Base-by-base conservation (phyloP, 768 basidiomycete species). In the Auricularia heimuer region DNA sequence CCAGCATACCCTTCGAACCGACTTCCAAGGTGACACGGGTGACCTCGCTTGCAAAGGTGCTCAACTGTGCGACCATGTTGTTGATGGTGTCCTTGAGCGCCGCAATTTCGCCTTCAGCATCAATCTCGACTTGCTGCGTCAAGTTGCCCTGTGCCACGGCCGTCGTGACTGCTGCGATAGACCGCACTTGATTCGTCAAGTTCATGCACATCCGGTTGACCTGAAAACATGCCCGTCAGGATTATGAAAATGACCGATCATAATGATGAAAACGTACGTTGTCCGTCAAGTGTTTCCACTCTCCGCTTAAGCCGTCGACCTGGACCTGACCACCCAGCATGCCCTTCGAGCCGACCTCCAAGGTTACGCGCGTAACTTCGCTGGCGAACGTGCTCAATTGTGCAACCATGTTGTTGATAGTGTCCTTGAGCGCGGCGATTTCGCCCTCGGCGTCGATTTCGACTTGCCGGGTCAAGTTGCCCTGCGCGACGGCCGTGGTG, bases 391-490 rank as follows among this genome's bases (percentile, higher is more conserved):
- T 74, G 67, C 76, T 69, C 37, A 79, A 66, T 42, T 70, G 72
- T 56, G 77, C 76, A 36, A 73, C 73, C 73, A 74, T 74, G 8
- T 70, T 68, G 65, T 74, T 74, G 69, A 74, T 74, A 65, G 73
- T 72, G 63, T 74, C 73, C 68, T 74, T 74, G 68, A 74, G 71
- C 68, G 73, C 71, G 35, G 73, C 72, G 72, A 74, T 74, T 64
- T 72, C 73, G 78, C 77, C 80, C 79, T 81, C 61, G 73, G 56
- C 56, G 67, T 88, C 85, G 67, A 98, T 94, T 70, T 92, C 89
- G 72, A 98, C 92, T 80, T 92, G 94, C 77, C 92, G 90, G 1
- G 89, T 91, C 79, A 94, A 79, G 73, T 98, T 92, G 42, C 94
- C 94, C 56, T 86, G 84, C 24, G 94, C 94, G 66, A 97, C 93